Percentiles rank a stretch among this genome's conserved stretches.
phyloP scores from a whole-genome alignment of 2,329 filamentous ascomycete species.

The Fusarium camptoceras region DNA sequence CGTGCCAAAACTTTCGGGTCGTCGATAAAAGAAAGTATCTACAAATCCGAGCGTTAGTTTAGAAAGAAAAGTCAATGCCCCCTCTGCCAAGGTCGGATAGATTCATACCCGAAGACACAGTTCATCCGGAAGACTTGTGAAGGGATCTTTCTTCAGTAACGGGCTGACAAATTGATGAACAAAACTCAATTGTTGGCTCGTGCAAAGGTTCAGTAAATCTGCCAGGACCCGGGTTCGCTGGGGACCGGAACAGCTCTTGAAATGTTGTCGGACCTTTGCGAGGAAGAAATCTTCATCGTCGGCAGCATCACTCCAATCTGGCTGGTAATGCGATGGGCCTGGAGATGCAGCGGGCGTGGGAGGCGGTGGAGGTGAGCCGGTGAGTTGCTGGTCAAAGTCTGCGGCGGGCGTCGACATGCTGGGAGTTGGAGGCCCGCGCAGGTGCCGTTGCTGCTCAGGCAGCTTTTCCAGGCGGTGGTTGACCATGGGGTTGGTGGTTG shows the following conservation, averaged over 20 bases:
- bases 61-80: background rate
- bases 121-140: conserved; percentile 91
- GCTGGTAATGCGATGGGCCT: conserved; percentile 69
- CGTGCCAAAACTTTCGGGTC: conserved; percentile 93
- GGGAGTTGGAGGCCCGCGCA: conserved; percentile 71
- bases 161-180: conserved; percentile 97
- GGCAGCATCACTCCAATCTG: conserved; percentile 81
- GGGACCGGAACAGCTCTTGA: conserved; percentile 78
- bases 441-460: conserved; percentile 53
- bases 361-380: conserved; percentile 71
- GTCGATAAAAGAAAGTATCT: conserved; percentile 97
- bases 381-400: conserved; percentile 71
- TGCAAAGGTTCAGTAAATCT: conserved; percentile 92
- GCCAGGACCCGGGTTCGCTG: conserved; percentile 86
- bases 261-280: conserved; percentile 81
- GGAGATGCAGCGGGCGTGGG: conserved; percentile 75
- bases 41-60: background rate
- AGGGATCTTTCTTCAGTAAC: conserved; percentile 94
- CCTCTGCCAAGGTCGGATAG: background rate
- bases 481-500: conserved; percentile 58
- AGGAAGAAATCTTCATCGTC: conserved; percentile 87
- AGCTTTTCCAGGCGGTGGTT: conserved; percentile 65
- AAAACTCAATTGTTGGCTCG: conserved; percentile 94
- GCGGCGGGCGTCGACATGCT: conserved; percentile 74
- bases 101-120: conserved; percentile 83